Evolutionary conservation across 1,284 basidiomycete genomes (phyloP).

Genomic region (Leccinum angustisporum): DNA sequence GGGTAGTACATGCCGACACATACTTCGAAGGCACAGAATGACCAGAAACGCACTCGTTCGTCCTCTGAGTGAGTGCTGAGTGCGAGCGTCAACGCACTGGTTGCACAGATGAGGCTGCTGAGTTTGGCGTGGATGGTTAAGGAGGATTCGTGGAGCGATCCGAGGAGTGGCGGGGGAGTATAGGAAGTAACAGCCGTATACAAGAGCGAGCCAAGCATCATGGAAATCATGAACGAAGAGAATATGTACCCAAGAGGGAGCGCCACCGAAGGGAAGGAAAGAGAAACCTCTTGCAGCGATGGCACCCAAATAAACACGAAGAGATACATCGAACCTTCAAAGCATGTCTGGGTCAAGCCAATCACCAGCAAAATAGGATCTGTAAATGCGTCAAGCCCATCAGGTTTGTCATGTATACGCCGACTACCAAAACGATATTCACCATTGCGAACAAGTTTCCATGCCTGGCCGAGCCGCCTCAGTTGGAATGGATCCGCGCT

Average conservation of each 20-base stretch:
- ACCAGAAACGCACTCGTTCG: conserved; percentile 62
- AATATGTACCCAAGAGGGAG: conserved; percentile 77
- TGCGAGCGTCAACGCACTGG: conserved; percentile 57
- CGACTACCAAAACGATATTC: conserved; percentile 15
- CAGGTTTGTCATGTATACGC: neutral
- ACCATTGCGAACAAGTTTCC: conserved; percentile 58
- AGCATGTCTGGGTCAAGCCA: conserved; percentile 74
- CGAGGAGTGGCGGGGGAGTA: conserved; percentile 30
- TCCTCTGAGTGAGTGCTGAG: conserved; percentile 46
- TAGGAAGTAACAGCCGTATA: conserved; percentile 57
- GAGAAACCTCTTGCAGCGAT: conserved; percentile 60
- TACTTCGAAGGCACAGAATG: conserved; percentile 72
- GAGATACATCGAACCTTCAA: conserved; percentile 80
- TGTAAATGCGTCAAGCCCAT: conserved; percentile 5
- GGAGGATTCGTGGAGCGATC: conserved; percentile 38
- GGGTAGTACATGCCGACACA: conserved; percentile 81
- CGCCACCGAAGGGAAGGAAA: conserved; percentile 27
- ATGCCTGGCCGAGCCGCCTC: conserved; percentile 55
- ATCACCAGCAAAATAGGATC: conserved; percentile 65
- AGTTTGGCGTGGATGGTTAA: conserved; percentile 66
- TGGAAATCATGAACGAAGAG: conserved; percentile 74
- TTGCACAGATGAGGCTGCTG: conserved; percentile 60
- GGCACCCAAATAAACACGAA: conserved; percentile 83
- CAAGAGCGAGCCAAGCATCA: conserved; percentile 74
- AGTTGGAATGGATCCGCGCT: conserved; percentile 49